These are phyloP conservation scores for Aspergillus sp. DNA, from an alignment of 2,329 filamentous ascomycete species.

Conservation along the genomic window DNA sequence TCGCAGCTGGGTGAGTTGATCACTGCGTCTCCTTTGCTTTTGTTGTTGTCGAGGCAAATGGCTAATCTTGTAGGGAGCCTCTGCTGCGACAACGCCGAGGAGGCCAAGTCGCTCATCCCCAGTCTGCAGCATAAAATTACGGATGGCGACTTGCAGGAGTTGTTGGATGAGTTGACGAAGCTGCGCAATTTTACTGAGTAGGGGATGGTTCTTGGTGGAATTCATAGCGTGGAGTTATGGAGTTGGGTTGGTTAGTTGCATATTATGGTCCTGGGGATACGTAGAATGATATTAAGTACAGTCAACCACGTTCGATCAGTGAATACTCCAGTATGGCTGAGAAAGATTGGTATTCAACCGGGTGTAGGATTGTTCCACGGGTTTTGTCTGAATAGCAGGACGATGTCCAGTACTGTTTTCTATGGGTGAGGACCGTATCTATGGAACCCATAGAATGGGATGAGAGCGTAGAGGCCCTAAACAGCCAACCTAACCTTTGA, in stretches of 20 bases:
- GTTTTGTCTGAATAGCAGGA: no score
- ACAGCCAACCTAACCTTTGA: no score
- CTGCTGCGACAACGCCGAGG: constrained; percentile 85
- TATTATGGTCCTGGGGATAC: no score
- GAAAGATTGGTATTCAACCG: no score
- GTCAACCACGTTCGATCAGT: no score
- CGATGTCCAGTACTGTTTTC: no score
- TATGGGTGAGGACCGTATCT: no score
- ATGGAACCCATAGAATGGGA: no score
- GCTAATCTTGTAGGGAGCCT: constrained; percentile 57
- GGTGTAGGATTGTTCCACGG: no score
- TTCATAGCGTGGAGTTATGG: constrained; percentile 21
- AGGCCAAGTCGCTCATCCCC: constrained; percentile 92
- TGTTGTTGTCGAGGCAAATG: background rate
- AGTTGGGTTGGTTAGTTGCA: constrained; percentile 8
- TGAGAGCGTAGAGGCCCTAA: no score
- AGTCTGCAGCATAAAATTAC: constrained; percentile 80
- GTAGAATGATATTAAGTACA: no score
- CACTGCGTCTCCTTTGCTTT: background rate
- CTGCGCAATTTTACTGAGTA: constrained; percentile 46
- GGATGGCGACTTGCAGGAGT: constrained; percentile 76
- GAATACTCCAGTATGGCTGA: no score
- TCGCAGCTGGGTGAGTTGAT: constrained; percentile 67
- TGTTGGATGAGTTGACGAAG: constrained; percentile 86
- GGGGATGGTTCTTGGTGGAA: constrained; percentile 2